Evolutionary conservation across 2,329 filamentous ascomycete genomes (phyloP).

Genomic region (Arthrobotrys sphaeroides): DNA sequence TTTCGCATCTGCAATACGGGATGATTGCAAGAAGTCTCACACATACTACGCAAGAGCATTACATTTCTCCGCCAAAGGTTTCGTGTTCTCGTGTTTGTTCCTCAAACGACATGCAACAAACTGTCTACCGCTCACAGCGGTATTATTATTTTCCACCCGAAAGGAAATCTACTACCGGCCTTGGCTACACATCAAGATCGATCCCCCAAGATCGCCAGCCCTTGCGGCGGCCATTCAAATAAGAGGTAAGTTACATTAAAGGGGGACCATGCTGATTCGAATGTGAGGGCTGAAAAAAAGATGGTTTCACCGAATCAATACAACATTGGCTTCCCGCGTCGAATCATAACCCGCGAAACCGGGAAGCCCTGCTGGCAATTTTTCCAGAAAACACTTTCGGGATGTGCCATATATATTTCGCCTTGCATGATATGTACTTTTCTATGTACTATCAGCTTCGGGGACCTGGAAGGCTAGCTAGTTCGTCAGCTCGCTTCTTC

Average conservation of each 20-base stretch:
- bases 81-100: not conserved
- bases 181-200: not conserved
- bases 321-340: not conserved
- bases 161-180: not conserved
- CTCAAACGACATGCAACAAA: not conserved
- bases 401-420: constrained; percentile 7
- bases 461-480: not conserved
- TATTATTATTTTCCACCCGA: not conserved
- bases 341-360: constrained; percentile 10
- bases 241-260: constrained; percentile 23
- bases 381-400: not conserved
- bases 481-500: not conserved
- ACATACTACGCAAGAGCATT: not conserved
- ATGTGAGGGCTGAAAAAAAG: constrained; percentile 7
- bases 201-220: not conserved
- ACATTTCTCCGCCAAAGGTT: not conserved
- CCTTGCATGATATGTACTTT: not conserved
- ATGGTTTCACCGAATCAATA: constrained; percentile 17
- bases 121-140: not conserved
- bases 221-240: not conserved
- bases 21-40: no score
- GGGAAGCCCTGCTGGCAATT: constrained; percentile 21
- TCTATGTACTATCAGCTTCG: not conserved
- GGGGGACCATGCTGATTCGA: not conserved
- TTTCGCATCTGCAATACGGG: not conserved